phyloP scores from a whole-genome alignment of 495 filamentous ascomycete species.

The Hypoxylon cercidicola region DNA sequence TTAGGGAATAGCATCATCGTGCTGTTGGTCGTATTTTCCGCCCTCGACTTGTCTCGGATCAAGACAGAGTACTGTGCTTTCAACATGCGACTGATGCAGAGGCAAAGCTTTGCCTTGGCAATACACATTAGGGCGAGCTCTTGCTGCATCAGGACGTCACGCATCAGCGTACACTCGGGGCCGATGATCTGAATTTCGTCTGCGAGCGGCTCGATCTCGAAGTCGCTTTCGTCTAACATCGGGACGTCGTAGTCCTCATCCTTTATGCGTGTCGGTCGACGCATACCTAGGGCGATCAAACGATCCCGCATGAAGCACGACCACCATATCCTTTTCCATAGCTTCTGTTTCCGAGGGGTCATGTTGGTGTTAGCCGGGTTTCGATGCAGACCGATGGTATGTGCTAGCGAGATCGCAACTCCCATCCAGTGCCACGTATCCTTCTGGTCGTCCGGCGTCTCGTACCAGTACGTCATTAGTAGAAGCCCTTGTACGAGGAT shows the following conservation, averaged over 20 bases:
- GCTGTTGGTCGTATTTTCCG: constrained; percentile 75
- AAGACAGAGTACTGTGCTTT: constrained; percentile 89
- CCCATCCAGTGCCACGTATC: constrained; percentile 96
- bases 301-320: constrained; percentile 92
- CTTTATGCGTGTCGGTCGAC: constrained; percentile 88
- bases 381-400: constrained; percentile 85
- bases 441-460: constrained; percentile 88
- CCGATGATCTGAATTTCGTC: constrained; percentile 72
- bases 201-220: constrained; percentile 75
- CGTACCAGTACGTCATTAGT: constrained; percentile 92
- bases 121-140: constrained; percentile 88
- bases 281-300: constrained; percentile 87
- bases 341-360: constrained; percentile 71
- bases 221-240: constrained; percentile 84
- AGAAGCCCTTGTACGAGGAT: constrained; percentile 84
- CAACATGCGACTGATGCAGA: constrained; percentile 84
- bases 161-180: constrained; percentile 70
- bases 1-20: constrained; percentile 92
- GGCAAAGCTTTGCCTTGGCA: constrained; percentile 88
- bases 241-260: constrained; percentile 90
- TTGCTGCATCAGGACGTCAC: constrained; percentile 72
- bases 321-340: constrained; percentile 97
- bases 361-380: constrained; percentile 79
- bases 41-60: constrained; percentile 76
- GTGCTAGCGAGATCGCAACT: constrained; percentile 81